Conservation (phyloP, 164 flowering plant genomes). For the Vitis riparia region DNA sequence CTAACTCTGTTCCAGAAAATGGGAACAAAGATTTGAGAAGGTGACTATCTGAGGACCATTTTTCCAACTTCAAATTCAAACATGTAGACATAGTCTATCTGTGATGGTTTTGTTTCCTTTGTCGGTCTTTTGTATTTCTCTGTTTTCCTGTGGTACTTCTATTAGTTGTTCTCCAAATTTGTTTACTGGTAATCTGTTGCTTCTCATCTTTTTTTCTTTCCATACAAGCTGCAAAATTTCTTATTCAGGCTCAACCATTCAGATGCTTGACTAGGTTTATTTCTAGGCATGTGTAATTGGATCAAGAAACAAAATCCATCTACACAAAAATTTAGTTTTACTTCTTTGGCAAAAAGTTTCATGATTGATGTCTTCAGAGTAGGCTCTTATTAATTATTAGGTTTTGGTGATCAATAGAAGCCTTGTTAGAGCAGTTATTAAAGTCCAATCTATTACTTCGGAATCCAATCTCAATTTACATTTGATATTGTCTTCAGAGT, state of each 20-base stretch:
- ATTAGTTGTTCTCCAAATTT: too few relatives aligned
- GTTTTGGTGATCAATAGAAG: not conserved
- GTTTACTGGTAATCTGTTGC: not conserved
- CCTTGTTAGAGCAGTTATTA: not conserved
- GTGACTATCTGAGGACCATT: constrained; percentile 18
- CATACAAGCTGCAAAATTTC: not conserved
- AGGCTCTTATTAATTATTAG: not conserved
- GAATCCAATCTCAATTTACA: too few relatives aligned
- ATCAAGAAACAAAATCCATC: not conserved
- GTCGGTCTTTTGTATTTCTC: not conserved
- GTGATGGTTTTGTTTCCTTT: not conserved
- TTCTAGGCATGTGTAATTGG: not conserved
- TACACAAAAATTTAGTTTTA: not conserved
- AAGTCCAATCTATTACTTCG: too few relatives aligned
- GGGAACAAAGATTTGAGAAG: constrained; percentile 38
- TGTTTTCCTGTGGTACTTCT: not conserved
- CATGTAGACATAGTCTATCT: not conserved
- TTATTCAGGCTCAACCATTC: not conserved
- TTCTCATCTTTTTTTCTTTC: not conserved
- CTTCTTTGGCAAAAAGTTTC: not conserved
- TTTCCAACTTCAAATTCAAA: constrained; percentile 3
- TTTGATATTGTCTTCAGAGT: too few relatives aligned
- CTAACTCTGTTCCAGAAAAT: constrained; percentile 21
- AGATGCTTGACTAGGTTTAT: not conserved
- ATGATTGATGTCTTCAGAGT: not conserved